phyloP scores from a whole-genome alignment of 768 basidiomycete species.

The Lyophyllum atratum region DNA sequence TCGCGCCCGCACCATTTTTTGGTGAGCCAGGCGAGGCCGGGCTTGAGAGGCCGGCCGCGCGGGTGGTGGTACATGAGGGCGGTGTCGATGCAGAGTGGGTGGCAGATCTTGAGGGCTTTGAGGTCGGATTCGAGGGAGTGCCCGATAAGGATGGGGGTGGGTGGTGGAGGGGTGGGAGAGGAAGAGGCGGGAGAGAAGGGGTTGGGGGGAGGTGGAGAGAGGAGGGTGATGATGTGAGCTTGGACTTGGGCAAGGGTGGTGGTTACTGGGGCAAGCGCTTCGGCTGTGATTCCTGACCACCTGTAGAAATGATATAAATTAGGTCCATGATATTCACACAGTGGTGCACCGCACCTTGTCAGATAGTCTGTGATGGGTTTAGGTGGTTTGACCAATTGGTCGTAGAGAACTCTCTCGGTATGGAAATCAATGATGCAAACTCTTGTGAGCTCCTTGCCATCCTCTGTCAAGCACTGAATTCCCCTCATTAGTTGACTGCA shows the following conservation, averaged over 20 bases:
- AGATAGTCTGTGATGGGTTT: constrained; percentile 89
- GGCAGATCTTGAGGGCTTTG: constrained; percentile 81
- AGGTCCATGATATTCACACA: not conserved
- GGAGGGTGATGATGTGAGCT: constrained; percentile 59
- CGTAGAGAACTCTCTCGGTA: constrained; percentile 75
- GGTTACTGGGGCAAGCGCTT: constrained; percentile 64
- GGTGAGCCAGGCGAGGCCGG: constrained; percentile 95
- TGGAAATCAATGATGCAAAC: constrained; percentile 82
- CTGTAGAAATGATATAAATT: constrained; percentile 34
- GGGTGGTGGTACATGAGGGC: constrained; percentile 91
- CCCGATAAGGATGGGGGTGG: constrained; percentile 81
- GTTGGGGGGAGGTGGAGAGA: constrained; percentile 51
- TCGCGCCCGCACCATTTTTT: constrained; percentile 91
- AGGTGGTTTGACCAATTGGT: constrained; percentile 85
- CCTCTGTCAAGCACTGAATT: constrained; percentile 80
- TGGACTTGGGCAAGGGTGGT: constrained; percentile 85
- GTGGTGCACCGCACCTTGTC: constrained; percentile 60
- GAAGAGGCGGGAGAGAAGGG: constrained; percentile 39
- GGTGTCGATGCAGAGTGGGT: constrained; percentile 90
- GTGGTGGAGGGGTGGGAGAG: constrained; percentile 34
- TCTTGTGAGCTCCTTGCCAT: constrained; percentile 87
- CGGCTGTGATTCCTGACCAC: constrained; percentile 92
- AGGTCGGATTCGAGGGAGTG: constrained; percentile 97
- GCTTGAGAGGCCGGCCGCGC: constrained; percentile 90
- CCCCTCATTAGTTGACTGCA: not conserved